phyloP scores from a whole-genome alignment of 768 basidiomycete species.

The Macrolepiota fuliginosa region DNA sequence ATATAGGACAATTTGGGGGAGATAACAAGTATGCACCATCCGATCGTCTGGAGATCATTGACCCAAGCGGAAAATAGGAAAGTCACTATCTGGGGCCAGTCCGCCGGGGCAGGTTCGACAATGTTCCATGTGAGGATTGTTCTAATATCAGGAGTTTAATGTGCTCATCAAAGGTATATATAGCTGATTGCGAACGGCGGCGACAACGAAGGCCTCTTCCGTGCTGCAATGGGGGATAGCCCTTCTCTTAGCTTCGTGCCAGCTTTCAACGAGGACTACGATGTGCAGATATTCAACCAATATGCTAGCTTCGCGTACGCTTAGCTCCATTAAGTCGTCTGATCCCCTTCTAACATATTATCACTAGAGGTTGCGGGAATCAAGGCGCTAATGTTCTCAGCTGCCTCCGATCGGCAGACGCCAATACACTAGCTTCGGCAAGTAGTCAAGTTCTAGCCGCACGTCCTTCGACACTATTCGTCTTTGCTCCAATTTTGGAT shows the following conservation, averaged over 20 bases:
- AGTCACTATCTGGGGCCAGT: slow-evolving; percentile 43
- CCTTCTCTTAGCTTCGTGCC: slow-evolving; percentile 38
- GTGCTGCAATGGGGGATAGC: slow-evolving; percentile 41
- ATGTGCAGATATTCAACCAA: slow-evolving; percentile 32
- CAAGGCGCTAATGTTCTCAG: slow-evolving; percentile 22
- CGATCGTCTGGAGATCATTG: not conserved
- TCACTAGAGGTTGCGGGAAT: slow-evolving; percentile 24
- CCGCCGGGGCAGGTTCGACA: slow-evolving; percentile 39
- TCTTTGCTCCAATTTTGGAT: slow-evolving; percentile 38
- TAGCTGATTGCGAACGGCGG: slow-evolving; percentile 40
- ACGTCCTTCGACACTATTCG: slow-evolving; percentile 31
- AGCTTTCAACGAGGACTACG: slow-evolving; percentile 29
- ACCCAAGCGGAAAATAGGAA: slow-evolving; percentile 19
- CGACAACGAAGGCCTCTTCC: slow-evolving; percentile 34
- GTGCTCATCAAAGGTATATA: not conserved
- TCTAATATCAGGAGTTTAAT: not conserved
- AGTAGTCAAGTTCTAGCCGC: slow-evolving; percentile 28
- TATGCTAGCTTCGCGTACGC: slow-evolving; percentile 35
- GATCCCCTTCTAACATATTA: not conserved
- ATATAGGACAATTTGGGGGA: slow-evolving; percentile 35
- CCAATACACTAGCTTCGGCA: slow-evolving; percentile 27
- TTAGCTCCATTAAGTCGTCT: not conserved
- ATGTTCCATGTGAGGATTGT: slow-evolving; percentile 34
- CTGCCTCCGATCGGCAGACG: slow-evolving; percentile 31
- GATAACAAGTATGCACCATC: slow-evolving; percentile 26